Base-by-base conservation (phyloP, 176 grass and related monocot genomes). In the Hsuehochloa calcarea region DNA sequence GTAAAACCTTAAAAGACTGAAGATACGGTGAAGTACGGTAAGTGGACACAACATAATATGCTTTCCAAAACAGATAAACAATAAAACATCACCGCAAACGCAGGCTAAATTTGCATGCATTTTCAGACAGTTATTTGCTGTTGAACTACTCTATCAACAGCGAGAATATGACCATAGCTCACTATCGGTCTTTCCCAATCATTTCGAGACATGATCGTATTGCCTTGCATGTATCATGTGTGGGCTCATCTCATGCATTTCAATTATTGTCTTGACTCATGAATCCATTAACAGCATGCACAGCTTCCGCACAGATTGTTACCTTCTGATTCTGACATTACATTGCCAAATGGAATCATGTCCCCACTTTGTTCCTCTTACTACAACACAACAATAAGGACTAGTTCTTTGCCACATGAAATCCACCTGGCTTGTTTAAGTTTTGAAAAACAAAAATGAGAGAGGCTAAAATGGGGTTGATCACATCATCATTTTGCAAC, bases 241-340 rank as follows among this genome's bases (percentile, higher is more conserved):
- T 84, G 23, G 65, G 62, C 10, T 74, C 31, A 72, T 55, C 23
- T 82, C 17, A 58, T 72, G 47, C 27, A 66, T 58, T 85, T 19
- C 44, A 75, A 80, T 29, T 61, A 76, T 70, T 49, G 15, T 51
- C 46, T 72, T 46, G 8, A 73, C 16, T 73, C 79, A 23, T 78
- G 26, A 67, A 80, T 60, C 60, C 50, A 35, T 66, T 58, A 51
- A 75, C 51, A 77, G 5, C 25, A 51, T 51, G 74, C 60, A 90
- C 49, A 60, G 60, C 13, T 59, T 80, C 22, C 58, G 60, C 58
- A 83, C 20, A 59, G 10, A 72, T 79, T 59, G 17, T 67, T 37
- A 44, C 65, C 25, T 73, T 79, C 47, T 83, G 58, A 86, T 31
- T 90, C 45, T 65, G 46, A 66, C 45, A 78, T 73, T 15, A 37